Conservation (phyloP, 1,284 basidiomycete genomes). For the Melampsora larici-populina region DNA sequence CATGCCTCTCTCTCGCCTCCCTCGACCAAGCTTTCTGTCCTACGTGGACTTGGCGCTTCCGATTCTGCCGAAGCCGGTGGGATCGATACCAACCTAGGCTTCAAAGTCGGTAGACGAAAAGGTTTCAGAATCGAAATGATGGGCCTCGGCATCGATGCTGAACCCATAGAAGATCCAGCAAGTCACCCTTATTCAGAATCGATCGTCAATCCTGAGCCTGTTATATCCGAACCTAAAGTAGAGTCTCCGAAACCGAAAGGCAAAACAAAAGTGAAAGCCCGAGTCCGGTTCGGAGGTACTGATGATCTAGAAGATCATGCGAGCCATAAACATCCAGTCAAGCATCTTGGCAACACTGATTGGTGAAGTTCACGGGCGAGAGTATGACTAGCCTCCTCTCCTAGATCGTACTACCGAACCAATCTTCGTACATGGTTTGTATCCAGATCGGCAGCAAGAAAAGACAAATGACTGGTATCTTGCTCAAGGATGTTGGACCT, state of each 20-base stretch:
- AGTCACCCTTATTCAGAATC: not conserved
- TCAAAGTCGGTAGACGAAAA: constrained; percentile 35
- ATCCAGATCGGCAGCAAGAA: too few relatives aligned
- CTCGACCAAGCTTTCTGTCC: constrained; percentile 35
- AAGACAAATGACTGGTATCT: too few relatives aligned
- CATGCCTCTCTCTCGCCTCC: constrained; percentile 33
- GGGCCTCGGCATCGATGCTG: constrained; percentile 31
- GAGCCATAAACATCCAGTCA: constrained; percentile 4
- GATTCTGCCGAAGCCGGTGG: constrained; percentile 18
- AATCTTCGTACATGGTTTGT: too few relatives aligned
- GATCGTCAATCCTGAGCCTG: not conserved
- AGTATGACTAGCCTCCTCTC: too few relatives aligned
- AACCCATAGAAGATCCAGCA: not conserved
- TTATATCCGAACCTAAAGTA: not conserved
- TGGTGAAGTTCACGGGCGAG: not conserved
- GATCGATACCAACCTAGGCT: constrained; percentile 41
- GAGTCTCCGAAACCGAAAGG: not conserved
- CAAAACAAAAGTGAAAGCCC: not conserved
- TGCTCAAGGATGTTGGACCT: too few relatives aligned
- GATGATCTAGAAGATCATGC: not conserved
- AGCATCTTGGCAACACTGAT: constrained; percentile 13
- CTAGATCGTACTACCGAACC: too few relatives aligned
- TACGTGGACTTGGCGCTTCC: constrained; percentile 19
- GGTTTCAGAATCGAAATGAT: constrained; percentile 43
- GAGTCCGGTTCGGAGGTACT: constrained; percentile 5